These are phyloP conservation scores for Volvariella volvacea DNA, from an alignment of 1,284 basidiomycete species.

Conservation along the genomic window DNA sequence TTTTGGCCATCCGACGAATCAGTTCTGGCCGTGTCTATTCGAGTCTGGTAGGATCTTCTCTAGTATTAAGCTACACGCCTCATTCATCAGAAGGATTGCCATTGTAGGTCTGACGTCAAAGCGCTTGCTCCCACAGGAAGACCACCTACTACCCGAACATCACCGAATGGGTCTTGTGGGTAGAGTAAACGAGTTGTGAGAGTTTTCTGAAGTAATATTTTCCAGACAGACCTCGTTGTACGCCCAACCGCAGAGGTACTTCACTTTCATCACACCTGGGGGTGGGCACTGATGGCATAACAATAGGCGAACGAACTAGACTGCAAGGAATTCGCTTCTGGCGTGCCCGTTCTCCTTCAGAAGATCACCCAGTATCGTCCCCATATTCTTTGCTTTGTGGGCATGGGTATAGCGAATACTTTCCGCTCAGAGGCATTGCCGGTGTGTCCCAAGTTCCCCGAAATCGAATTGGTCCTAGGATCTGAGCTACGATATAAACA, in stretches of 20 bases:
- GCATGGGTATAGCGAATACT: constrained; percentile 60
- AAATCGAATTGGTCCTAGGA: background rate
- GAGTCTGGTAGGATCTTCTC: constrained; percentile 33
- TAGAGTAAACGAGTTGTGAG: background rate
- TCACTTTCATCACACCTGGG: background rate
- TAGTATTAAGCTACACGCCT: background rate
- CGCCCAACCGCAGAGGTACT: constrained; percentile 50
- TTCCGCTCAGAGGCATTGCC: constrained; percentile 31
- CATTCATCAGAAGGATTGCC: background rate
- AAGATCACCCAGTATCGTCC: constrained; percentile 56
- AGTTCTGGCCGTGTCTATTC: constrained; percentile 57
- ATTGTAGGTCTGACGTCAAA: constrained; percentile 44
- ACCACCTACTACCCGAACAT: constrained; percentile 34
- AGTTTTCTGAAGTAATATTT: background rate
- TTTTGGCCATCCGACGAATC: constrained; percentile 67
- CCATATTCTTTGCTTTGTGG: constrained; percentile 64
- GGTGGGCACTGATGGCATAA: background rate
- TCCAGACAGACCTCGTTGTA: constrained; percentile 56
- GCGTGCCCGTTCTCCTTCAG: constrained; percentile 42
- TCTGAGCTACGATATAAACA: background rate
- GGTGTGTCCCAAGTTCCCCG: constrained; percentile 11
- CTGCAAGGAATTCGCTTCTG: constrained; percentile 39
- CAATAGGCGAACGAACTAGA: constrained; percentile 55
- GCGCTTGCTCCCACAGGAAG: constrained; percentile 37
- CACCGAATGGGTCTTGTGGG: constrained; percentile 49